These are phyloP conservation scores for Goffeauzyma gilvescens DNA, from an alignment of 768 basidiomycete species.

Conservation along the genomic window DNA sequence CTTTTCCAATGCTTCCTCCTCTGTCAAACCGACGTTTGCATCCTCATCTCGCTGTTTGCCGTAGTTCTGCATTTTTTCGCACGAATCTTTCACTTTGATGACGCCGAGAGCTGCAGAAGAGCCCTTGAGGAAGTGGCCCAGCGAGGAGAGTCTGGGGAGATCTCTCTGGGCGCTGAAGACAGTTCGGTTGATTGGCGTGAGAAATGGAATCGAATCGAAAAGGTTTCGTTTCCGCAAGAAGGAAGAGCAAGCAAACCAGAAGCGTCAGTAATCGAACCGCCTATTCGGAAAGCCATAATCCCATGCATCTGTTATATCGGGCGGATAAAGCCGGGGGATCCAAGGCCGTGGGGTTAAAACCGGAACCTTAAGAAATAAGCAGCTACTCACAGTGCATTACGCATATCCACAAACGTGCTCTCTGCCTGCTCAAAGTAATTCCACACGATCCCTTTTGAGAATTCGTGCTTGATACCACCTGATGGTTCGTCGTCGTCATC, in stretches of 20 bases:
- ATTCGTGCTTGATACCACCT: conserved; percentile 47
- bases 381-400: conserved; percentile 55
- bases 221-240: no score
- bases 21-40: conserved; percentile 18
- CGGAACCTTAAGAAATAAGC: no score
- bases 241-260: no score
- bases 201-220: no score
- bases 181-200: no score
- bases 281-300: no score
- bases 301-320: no score
- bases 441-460: conserved; percentile 56
- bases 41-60: conserved; percentile 47
- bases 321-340: no score
- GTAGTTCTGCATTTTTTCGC: conserved; percentile 80
- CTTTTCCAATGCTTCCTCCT: conserved; percentile 32
- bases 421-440: conserved; percentile 68
- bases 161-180: conserved; percentile 40
- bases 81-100: conserved; percentile 56
- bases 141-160: conserved; percentile 45
- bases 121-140: conserved; percentile 92
- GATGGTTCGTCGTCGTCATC: conserved; percentile 38
- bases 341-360: no score
- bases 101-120: conserved; percentile 88
- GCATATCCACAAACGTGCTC: conserved; percentile 59
- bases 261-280: no score